Conservation (phyloP, 2,329 filamentous ascomycete species). For the Penicillium corylophilum region DNA sequence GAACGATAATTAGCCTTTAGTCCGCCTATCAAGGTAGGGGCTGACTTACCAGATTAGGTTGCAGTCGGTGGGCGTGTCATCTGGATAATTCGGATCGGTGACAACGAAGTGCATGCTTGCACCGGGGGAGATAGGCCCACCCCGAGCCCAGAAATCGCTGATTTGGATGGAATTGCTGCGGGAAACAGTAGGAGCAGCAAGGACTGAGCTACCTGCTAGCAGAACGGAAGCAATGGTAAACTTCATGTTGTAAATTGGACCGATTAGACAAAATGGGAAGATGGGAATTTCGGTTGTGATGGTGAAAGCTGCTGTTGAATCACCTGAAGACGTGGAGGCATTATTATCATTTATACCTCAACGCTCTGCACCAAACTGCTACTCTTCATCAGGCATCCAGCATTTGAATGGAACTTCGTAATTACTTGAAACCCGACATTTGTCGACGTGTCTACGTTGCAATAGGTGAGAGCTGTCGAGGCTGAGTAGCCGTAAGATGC, state of each 20-base stretch:
- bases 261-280: neutral
- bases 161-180: constrained; percentile 11
- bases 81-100: constrained; percentile 24
- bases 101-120: constrained; percentile 22
- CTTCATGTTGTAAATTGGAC: constrained; percentile 15
- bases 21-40: neutral
- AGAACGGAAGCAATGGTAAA: constrained; percentile 11
- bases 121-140: neutral
- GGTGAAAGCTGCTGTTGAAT: neutral
- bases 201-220: constrained; percentile 14
- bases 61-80: constrained; percentile 26
- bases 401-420: neutral
- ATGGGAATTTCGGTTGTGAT: neutral
- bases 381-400: neutral
- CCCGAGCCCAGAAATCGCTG: constrained; percentile 15
- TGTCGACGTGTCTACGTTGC: neutral
- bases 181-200: constrained; percentile 13
- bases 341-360: neutral
- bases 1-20: neutral
- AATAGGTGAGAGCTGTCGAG: neutral
- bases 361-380: neutral
- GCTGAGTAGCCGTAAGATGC: neutral
- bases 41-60: constrained; percentile 23
- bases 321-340: too few species aligned
- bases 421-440: neutral